A percentile compares a stretch with the other conserved stretches of the same genome.
Evolutionary conservation across 768 basidiomycete species (phyloP).

Genomic region (Rhodotorula toruloides): DNA sequence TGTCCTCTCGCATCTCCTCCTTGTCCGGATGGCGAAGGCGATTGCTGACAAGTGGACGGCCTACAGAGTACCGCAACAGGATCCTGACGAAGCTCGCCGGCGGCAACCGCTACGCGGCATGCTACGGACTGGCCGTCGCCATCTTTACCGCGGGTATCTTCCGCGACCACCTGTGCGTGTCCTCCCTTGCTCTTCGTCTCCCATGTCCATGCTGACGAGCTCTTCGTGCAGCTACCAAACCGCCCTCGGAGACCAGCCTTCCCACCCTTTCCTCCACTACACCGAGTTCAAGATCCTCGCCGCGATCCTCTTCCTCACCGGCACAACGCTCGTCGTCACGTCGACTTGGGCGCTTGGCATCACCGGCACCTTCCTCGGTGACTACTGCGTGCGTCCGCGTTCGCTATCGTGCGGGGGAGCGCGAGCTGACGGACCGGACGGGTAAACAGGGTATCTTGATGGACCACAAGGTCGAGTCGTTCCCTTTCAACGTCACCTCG

Average conservation of each 20-base stretch:
- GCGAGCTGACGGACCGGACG: not conserved
- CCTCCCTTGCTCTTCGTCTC: not conserved
- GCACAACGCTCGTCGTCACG: conserved; percentile 78
- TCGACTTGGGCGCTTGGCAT: conserved; percentile 87
- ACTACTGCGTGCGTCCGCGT: conserved; percentile 43
- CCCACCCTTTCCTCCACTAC: conserved; percentile 59
- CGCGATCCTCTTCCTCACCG: conserved; percentile 62
- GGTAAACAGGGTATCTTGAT: conserved; percentile 49
- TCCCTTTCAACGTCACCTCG: conserved; percentile 87
- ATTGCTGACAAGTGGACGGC: too few species aligned
- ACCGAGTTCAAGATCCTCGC: conserved; percentile 56
- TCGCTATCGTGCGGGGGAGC: not conserved
- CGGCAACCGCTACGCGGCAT: conserved; percentile 57
- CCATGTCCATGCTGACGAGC: not conserved
- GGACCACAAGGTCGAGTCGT: conserved; percentile 75
- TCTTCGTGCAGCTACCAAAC: conserved; percentile 59
- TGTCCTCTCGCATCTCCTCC: not conserved
- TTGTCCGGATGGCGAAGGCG: not conserved
- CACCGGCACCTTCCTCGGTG: conserved; percentile 77
- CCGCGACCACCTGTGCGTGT: conserved; percentile 73
- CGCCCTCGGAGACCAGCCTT: conserved; percentile 73
- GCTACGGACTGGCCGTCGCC: conserved; percentile 75
- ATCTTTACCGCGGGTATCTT: conserved; percentile 83
- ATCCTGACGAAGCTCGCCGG: conserved; percentile 78
- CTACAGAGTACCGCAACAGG: conserved; percentile 74